Evolutionary conservation across 768 basidiomycete genomes (phyloP).

Genomic region (Hygrophorus pudorinus): DNA sequence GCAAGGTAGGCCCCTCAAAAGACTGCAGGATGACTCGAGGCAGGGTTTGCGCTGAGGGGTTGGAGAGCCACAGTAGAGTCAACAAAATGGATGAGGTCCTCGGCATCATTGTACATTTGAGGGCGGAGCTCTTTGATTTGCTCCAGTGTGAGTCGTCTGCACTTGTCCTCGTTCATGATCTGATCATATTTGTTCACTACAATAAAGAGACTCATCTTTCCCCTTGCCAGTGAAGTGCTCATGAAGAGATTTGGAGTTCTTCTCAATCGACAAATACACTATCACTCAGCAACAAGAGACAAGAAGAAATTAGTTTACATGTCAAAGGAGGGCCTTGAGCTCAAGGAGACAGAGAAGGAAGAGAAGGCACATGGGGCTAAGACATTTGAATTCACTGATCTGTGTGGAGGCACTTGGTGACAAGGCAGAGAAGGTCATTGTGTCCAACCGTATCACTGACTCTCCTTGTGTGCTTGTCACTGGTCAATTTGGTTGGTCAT

Average conservation of each 20-base stretch:
- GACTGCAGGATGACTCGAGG: constrained; percentile 90
- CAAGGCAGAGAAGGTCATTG: constrained; percentile 98
- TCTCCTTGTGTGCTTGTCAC: constrained; percentile 97
- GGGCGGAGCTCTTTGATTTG: constrained; percentile 92
- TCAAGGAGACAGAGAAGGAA: constrained; percentile 98
- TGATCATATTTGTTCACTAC: constrained; percentile 98
- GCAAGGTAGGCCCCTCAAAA: too few relatives aligned
- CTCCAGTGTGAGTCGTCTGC: constrained; percentile 77
- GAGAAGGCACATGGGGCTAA: constrained; percentile 86
- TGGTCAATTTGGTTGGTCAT: constrained; percentile 99
- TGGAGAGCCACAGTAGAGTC: constrained; percentile 75
- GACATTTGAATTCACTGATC: constrained; percentile 69
- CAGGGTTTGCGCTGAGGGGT: constrained; percentile 50
- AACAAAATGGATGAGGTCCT: constrained; percentile 96
- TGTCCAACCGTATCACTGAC: constrained; percentile 96
- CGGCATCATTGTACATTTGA: constrained; percentile 81
- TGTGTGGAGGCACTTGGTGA: constrained; percentile 97
- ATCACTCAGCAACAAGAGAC: constrained; percentile 98
- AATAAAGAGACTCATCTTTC: constrained; percentile 98
- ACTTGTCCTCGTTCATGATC: constrained; percentile 74
- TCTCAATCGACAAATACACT: constrained; percentile 97
- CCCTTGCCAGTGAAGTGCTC: constrained; percentile 90
- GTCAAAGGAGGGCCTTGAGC: constrained; percentile 98
- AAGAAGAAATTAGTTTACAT: constrained; percentile 96
- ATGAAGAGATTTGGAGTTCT: constrained; percentile 99